Evolutionary conservation across 192 early-diverging fungal genomes (phyloP).

Genomic region (Coemansia sp.): DNA sequence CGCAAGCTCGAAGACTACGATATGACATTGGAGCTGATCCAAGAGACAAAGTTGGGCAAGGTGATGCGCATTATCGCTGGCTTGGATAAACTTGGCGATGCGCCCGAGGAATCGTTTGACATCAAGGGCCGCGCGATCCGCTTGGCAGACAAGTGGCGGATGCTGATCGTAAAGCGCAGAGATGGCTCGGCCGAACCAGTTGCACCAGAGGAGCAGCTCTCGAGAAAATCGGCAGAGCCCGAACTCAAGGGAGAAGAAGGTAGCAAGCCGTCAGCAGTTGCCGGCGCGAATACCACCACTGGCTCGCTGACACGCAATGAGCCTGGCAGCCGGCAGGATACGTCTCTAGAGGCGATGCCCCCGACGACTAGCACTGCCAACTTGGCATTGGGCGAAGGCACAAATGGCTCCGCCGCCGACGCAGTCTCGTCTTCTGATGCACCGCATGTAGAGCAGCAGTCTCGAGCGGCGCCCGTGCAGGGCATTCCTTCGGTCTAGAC

Average conservation of each 20-base stretch:
- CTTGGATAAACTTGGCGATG: constrained; percentile 33
- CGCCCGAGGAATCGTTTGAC: constrained; percentile 44
- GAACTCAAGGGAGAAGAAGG: not conserved
- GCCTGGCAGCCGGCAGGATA: not conserved
- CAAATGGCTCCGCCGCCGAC: constrained; percentile 1
- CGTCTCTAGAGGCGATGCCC: not conserved
- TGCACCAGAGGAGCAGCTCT: constrained; percentile 33
- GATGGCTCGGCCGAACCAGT: constrained; percentile 34
- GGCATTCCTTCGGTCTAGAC: constrained; percentile 1
- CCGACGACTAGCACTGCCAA: not conserved
- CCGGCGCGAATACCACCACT: not conserved
- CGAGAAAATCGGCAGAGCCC: constrained; percentile 14
- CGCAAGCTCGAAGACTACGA: no score
- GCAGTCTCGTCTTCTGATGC: not conserved
- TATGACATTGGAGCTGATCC: constrained; percentile 53
- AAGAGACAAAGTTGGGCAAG: constrained; percentile 57
- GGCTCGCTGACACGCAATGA: not conserved
- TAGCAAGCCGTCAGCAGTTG: not conserved
- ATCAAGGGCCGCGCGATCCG: constrained; percentile 51
- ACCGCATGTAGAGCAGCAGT: not conserved
- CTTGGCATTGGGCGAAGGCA: not conserved
- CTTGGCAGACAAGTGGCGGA: constrained; percentile 51
- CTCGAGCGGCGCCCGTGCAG: constrained; percentile 2
- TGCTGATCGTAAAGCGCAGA: constrained; percentile 36
- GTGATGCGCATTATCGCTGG: constrained; percentile 53